Conservation (phyloP, 805 yeast species). For the Saccharomycopsis fermentans region DNA sequence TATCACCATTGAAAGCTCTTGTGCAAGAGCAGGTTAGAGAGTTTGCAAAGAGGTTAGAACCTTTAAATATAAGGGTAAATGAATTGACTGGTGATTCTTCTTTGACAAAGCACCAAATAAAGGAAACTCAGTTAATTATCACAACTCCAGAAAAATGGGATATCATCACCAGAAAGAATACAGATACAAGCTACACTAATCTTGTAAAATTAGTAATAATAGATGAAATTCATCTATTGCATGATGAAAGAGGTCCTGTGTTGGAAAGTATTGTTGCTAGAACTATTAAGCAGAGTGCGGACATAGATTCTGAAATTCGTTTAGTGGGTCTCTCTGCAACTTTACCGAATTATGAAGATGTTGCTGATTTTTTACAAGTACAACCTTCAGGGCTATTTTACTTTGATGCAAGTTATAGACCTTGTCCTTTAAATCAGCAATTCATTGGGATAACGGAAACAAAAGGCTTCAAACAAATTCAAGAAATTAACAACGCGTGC, state of each 20-base stretch:
- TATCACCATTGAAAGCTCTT: slow-evolving; percentile 89
- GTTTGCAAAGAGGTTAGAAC: slow-evolving; percentile 56
- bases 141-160: slow-evolving; percentile 99
- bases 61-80: slow-evolving; percentile 60
- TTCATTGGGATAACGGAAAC: slow-evolving; percentile 82
- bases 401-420: slow-evolving; percentile 78
- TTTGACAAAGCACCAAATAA: slow-evolving; percentile 63
- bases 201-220: slow-evolving; percentile 64
- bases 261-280: slow-evolving; percentile 81
- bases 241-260: slow-evolving; percentile 94
- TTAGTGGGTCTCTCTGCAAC: slow-evolving; percentile 17
- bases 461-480: slow-evolving; percentile 62
- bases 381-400: slow-evolving; percentile 56
- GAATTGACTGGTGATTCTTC: slow-evolving; percentile 89
- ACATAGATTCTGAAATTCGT: slow-evolving; percentile 43
- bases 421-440: slow-evolving; percentile 86
- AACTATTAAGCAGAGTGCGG: slow-evolving; percentile 39
- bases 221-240: slow-evolving; percentile 88
- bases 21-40: slow-evolving; percentile 93
- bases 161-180: slow-evolving; percentile 75
- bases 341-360: slow-evolving; percentile 40
- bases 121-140: slow-evolving; percentile 71
- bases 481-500: slow-evolving; percentile 86
- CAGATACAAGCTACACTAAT: slow-evolving; percentile 53
- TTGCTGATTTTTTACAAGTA: slow-evolving; percentile 70